Base-by-base conservation (phyloP, 345 rosid genomes). In the Acer negundo region DNA sequence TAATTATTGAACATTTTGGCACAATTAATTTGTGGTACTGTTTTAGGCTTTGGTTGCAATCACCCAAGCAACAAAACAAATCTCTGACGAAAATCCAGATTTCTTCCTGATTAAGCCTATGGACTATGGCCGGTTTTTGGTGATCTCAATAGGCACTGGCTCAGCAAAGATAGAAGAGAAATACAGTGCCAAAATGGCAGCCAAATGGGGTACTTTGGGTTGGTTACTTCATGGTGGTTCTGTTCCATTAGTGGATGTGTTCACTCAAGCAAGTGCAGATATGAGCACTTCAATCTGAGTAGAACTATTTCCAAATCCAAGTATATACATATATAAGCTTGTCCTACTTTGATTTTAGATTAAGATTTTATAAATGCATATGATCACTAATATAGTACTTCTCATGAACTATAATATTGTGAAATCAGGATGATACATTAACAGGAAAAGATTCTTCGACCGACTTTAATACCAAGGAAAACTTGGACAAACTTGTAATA, bases 271-370 rank as follows among this genome's bases (percentile, higher is more conserved):
- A 11, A 85, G 89, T n/a, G 72, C 81, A 0, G 89, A 85, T 70
- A 80, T 89, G 93, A 49, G 81, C 84, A 35, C 78, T 82, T 10
- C 74, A 74, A 28, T 74, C 75, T 15, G 78, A 83, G 63, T 49
- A 78, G 22, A 89, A 83, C 82, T 84, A 86, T 40, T 86, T 87
- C 10, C 79, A 89, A 20, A 87, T 89, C 62, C 89, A 87, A 82
- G 89, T 28, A 28, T 28, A 28, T 28, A 28, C 31, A 28, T 83
- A 77, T 2, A 47, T 47, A 47, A 47, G 53, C 53, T 47, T 47
- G 53, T 47, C 53, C 53, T 47, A 11, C 53, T 47, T 10, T 47
- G 3, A 9, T 2, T 47, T 47, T 28, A 28, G 31, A 28, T 28
- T 28, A 28, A 28, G 31, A 28, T 28, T 28, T 28, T 28, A 28